These are phyloP conservation scores for Arthrobotrys musiformis DNA, from an alignment of 2,329 filamentous ascomycete species.

Conservation along the genomic window DNA sequence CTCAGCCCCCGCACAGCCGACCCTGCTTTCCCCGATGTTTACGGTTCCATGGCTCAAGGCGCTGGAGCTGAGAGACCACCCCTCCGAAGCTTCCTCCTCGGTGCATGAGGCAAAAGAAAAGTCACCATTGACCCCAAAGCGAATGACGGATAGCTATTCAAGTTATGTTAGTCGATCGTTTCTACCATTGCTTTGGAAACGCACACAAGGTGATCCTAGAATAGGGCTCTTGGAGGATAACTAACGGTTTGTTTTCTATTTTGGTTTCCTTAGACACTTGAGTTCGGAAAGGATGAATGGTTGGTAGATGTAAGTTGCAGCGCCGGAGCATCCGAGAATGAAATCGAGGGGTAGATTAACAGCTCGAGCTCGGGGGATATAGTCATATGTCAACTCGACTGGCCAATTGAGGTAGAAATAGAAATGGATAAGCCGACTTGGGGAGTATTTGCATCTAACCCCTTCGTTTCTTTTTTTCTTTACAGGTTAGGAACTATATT, in stretches of 20 bases:
- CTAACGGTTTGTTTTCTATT: conserved; percentile 22
- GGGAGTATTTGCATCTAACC: conserved; percentile 41
- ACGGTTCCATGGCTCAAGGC: conserved; percentile 50
- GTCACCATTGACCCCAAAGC: conserved; percentile 72
- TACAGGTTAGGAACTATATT: conserved; percentile 76
- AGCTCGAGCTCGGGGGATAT: not conserved
- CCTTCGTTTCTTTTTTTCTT: not conserved
- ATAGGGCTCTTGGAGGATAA: conserved; percentile 52
- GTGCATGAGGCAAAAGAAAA: conserved; percentile 60
- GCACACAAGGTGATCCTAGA: conserved; percentile 17
- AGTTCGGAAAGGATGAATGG: conserved; percentile 79
- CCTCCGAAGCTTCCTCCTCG: not conserved
- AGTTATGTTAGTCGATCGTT: conserved; percentile 68
- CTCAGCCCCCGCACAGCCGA: conserved; percentile 40
- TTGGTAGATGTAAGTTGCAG: conserved; percentile 70
- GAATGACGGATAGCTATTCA: conserved; percentile 77
- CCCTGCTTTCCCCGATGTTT: conserved; percentile 47
- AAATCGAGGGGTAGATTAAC: not conserved
- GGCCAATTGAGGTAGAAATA: conserved; percentile 74
- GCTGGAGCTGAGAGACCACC: conserved; percentile 35
- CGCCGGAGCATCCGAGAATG: not conserved
- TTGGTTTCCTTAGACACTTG: conserved; percentile 69
- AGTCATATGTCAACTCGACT: conserved; percentile 76
- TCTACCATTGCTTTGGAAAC: not conserved
- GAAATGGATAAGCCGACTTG: not conserved